phyloP scores from a whole-genome alignment of 2,329 filamentous ascomycete genomes.

The Alternaria brassicae region DNA sequence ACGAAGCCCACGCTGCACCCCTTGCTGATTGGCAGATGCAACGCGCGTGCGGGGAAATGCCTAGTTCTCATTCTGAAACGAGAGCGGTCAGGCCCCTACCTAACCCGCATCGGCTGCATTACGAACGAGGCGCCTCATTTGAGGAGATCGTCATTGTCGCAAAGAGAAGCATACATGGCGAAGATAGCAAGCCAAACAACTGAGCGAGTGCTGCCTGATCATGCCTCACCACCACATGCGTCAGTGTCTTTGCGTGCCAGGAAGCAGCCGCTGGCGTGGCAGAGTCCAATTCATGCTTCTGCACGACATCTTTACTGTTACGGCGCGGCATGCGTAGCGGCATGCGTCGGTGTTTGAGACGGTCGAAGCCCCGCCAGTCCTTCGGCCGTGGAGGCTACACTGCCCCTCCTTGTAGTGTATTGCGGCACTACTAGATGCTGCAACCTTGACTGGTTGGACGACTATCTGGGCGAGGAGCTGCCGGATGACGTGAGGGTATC shows the following conservation, averaged over 20 bases:
- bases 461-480: constrained; percentile 23
- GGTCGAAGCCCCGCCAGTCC: constrained; percentile 21
- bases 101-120: constrained; percentile 10
- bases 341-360: constrained; percentile 21
- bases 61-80: constrained; percentile 17
- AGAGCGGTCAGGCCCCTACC: constrained; percentile 9
- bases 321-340: constrained; percentile 15
- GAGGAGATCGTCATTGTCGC: constrained; percentile 5
- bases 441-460: constrained; percentile 23
- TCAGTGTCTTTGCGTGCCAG: neutral
- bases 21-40: constrained; percentile 13
- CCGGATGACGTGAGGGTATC: constrained; percentile 35
- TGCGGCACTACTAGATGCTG: constrained; percentile 18
- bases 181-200: neutral
- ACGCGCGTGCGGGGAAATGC: constrained; percentile 17
- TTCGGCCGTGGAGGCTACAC: constrained; percentile 22
- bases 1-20: neutral
- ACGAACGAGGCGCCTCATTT: constrained; percentile 7
- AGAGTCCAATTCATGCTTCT: neutral
- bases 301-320: constrained; percentile 7
- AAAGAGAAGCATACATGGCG: neutral
- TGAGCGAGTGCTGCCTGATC: neutral
- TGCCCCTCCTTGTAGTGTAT: constrained; percentile 30
- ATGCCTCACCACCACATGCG: neutral
- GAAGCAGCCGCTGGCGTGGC: neutral